Percentiles rank a stretch among this genome's conserved stretches.
These are phyloP conservation scores for Sechiopsis laciniata DNA, from an alignment of 306 rosid genomes.

Conservation along the genomic window DNA sequence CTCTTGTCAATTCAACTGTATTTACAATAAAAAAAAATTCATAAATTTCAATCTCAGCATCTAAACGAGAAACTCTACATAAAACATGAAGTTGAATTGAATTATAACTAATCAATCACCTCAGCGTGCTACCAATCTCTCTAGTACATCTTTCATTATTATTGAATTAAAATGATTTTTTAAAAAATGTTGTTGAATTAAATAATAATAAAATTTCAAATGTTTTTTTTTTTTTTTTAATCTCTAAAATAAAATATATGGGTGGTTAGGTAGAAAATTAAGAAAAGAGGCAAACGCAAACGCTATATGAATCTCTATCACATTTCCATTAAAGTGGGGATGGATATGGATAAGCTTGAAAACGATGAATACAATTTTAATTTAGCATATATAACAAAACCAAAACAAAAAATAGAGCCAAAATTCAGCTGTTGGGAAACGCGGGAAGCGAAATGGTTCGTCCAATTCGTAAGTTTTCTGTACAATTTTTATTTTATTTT, in stretches of 20 bases:
- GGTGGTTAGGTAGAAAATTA: background rate
- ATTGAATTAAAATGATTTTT: no score
- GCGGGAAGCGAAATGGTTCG: constrained; percentile 6
- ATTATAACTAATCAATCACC: no score
- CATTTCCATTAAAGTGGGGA: background rate
- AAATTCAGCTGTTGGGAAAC: background rate
- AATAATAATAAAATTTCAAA: no score
- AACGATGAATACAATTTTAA: background rate
- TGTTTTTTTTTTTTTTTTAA: no score
- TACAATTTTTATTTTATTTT: background rate
- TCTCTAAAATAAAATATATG: background rate
- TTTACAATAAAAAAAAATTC: no score
- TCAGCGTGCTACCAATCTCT: no score
- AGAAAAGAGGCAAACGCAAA: background rate
- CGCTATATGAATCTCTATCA: background rate
- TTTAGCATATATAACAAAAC: background rate
- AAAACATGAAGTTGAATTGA: no score
- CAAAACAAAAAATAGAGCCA: background rate
- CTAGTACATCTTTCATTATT: no score
- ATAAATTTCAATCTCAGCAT: no score
- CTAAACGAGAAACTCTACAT: no score
- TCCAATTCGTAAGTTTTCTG: background rate
- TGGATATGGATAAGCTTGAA: background rate
- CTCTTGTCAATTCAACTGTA: no score
- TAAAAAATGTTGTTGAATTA: no score